Base-by-base conservation (phyloP, 108 stramenopile genomes). In the Pseudonitzschia delicatissima region DNA sequence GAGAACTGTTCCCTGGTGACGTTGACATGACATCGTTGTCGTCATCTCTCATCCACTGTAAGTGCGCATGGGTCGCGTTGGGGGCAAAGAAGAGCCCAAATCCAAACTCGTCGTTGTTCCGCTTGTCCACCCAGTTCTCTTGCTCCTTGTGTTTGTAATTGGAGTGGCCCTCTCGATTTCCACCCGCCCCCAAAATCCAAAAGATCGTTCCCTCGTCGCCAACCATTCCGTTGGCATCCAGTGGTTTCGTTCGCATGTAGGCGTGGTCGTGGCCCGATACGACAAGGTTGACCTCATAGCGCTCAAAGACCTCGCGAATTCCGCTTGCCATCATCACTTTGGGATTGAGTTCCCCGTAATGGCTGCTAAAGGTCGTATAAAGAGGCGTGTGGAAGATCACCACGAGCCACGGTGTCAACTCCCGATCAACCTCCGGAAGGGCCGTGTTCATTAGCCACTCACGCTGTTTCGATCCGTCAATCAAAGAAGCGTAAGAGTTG, bases 231-330 rank as follows among this genome's bases (percentile, higher is more conserved):
- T 80, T 39, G 20, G 48, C 49, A 8, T 60, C 40, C 34, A 93
- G 74, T 8, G 87, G 79, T 27, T 78, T 45, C 40, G 87, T 88
- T 11, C 96, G 68, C 67, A 94, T 77, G 57, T 94, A 96, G 28
- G 89, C 91, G 87, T 98, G 97, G 44, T 93, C 87, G 73, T 98
- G 97, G 32, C 95, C 97, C 18, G 80, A 79, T 45, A 98, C 64
- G 2, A 92, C 92, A 27, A 94, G 62, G 74, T 98, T 94, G 36
- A 98, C 96, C 21, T 72, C 62, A 60, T 95, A 77, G 39, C 78
- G 36, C 20, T 74, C 29, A 62, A 96, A 81, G 40, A 96, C 37
- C 1, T 84, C 83, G 76, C 96, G 93, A 65, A 96, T 82, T 23
- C 69, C 57, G 12, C 49, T 27, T 15, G 69, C 78, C 69, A 81